A percentile compares a stretch with the other conserved stretches of the same genome.
These are phyloP conservation scores for Hygrophorus pudorinus DNA, from an alignment of 768 basidiomycete species.

Conservation along the genomic window DNA sequence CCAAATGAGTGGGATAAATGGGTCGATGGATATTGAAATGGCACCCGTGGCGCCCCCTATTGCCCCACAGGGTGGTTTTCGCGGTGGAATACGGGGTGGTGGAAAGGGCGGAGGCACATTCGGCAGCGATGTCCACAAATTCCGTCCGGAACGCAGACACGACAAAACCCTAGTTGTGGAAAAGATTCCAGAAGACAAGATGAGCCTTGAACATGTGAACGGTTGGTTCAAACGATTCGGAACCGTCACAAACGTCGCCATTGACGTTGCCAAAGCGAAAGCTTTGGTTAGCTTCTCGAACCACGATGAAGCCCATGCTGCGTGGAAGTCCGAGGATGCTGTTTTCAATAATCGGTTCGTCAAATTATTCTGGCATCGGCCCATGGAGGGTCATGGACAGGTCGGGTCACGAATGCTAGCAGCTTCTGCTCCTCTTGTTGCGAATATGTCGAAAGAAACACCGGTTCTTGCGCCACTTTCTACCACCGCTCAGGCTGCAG, in stretches of 20 bases:
- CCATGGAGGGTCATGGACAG: constrained; percentile 84
- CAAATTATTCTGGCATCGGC: constrained; percentile 92
- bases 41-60: constrained; percentile 21
- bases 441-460: constrained; percentile 42
- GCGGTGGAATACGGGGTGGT: constrained; percentile 24
- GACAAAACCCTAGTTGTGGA: constrained; percentile 87
- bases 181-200: constrained; percentile 82
- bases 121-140: constrained; percentile 51
- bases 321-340: constrained; percentile 92
- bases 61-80: constrained; percentile 18
- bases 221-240: constrained; percentile 91
- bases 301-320: constrained; percentile 76
- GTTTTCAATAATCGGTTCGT: constrained; percentile 92
- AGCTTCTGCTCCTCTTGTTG: constrained; percentile 68
- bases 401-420: constrained; percentile 70
- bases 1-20: constrained; percentile 18
- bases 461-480: constrained; percentile 13
- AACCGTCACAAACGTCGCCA: constrained; percentile 83
- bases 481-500: constrained; percentile 10
- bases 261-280: constrained; percentile 65
- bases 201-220: constrained; percentile 69
- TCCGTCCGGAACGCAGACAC: constrained; percentile 56
- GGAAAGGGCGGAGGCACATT: constrained; percentile 51
- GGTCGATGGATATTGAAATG: constrained; percentile 23
- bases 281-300: constrained; percentile 81